Evolutionary conservation across 768 basidiomycete species (phyloP).

Genomic region (Xerocomus spinulosus): DNA sequence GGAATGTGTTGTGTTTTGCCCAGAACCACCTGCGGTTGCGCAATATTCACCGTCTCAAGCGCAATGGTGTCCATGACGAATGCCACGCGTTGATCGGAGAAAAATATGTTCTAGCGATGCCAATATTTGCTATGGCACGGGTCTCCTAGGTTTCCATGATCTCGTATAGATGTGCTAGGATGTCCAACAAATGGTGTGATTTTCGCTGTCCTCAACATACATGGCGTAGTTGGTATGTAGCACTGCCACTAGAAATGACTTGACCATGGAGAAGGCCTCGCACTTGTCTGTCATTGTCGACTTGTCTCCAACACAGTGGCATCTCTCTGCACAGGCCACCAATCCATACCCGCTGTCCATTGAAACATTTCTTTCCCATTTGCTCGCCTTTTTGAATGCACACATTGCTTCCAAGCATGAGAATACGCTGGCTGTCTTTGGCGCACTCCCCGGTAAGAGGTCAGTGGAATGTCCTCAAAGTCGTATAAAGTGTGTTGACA

Average conservation of each 20-base stretch:
- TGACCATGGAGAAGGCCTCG: slow-evolving; percentile 43
- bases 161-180: too few species aligned
- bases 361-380: slow-evolving; percentile 70
- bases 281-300: slow-evolving; percentile 85
- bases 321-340: slow-evolving; percentile 51
- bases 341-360: slow-evolving; percentile 58
- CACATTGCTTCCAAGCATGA: slow-evolving; percentile 89
- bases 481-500: neutral
- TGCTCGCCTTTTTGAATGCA: slow-evolving; percentile 88
- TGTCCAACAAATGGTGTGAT: neutral
- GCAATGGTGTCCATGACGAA: neutral
- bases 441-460: slow-evolving; percentile 83
- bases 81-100: neutral
- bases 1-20: neutral
- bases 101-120: neutral
- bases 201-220: too few species aligned
- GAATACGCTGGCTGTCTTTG: slow-evolving; percentile 90
- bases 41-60: neutral
- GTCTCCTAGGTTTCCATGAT: too few species aligned
- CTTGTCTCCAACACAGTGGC: slow-evolving; percentile 84
- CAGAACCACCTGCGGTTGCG: too few species aligned
- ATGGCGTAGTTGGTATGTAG: too few species aligned
- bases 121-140: neutral
- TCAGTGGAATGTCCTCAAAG: slow-evolving; percentile 28
- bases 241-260: neutral